Base-by-base conservation (phyloP, 106 monocot species). In the Narthecium ossifragum region DNA sequence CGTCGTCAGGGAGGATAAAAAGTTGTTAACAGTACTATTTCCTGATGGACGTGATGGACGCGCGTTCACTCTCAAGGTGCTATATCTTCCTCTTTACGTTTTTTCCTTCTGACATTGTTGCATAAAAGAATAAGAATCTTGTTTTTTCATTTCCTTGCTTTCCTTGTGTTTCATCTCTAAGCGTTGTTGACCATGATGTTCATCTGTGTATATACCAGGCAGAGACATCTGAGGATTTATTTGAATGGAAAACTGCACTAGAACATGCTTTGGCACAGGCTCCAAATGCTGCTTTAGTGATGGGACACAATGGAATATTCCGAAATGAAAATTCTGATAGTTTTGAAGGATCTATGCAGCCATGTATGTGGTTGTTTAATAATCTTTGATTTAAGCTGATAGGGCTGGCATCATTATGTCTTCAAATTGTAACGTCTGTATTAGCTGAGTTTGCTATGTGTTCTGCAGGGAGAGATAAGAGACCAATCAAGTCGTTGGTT, bases 41-140 rank as follows among this genome's bases (percentile, higher is more conserved):
- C 94, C 94, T 58, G 94, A 90, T 78, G 94, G 94, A 34, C 94
- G 94, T 60, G 94, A 96, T 90, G 94, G 94, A 13, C 90, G 94
- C 46, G 90, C 90, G 48, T 96, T 96, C 62, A 96, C 94, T 38
- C 86, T 96, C 55, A 96, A 96, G 89, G 94, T 96, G 54, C 28
- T 52, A 68, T 10, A 34, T 67, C 53, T n/a, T 64, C 32, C 17
- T 59, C 7, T 33, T 41, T n/a, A 40, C 30, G 5, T 57, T 8
- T 73, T 2, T 8, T 25, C 18, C 21, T 59, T 15, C 24, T n/a
- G n/a, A 6, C 13, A 40, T 18, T 23, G 29, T 14, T 60, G 10
- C 15, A 26, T 11, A 46, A 17, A 6, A 8, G 17, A 5, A 38
- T 8, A 26, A 8, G 6, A 33, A 12, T 53, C 5, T 13, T 66